A percentile compares a stretch with the other conserved stretches of the same genome.
These are phyloP conservation scores for Haplosporangium gracile DNA, from an alignment of 192 early-diverging fungal species.

Conservation along the genomic window DNA sequence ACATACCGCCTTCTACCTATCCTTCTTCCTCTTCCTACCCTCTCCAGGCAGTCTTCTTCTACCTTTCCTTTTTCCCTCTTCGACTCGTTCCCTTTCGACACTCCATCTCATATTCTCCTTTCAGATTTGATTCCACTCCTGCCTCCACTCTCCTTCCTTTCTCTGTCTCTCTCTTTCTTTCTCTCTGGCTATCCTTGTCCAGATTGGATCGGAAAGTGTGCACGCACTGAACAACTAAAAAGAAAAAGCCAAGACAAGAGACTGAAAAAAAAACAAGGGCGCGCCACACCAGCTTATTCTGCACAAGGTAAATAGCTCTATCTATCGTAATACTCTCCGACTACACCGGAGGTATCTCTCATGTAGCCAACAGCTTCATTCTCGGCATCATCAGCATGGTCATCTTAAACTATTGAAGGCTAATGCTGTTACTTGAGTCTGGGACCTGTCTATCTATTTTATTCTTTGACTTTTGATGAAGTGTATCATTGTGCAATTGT, in stretches of 20 bases:
- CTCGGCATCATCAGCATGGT: not conserved
- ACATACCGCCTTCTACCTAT: not conserved
- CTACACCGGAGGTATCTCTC: not conserved
- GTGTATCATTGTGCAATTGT: too few species aligned
- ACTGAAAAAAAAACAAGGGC: not conserved
- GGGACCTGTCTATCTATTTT: too few species aligned
- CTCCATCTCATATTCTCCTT: not conserved
- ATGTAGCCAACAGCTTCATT: not conserved
- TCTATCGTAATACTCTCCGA: not conserved
- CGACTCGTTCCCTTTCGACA: not conserved
- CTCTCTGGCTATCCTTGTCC: not conserved
- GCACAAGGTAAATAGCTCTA: not conserved
- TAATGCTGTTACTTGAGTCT: too few species aligned
- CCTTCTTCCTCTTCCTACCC: not conserved
- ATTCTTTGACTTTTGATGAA: too few species aligned
- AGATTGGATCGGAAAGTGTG: slow-evolving; percentile 12
- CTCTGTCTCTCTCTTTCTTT: not conserved
- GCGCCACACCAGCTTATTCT: not conserved
- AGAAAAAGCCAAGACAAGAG: not conserved
- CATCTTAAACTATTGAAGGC: too few species aligned
- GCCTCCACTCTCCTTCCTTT: not conserved
- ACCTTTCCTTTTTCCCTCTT: not conserved
- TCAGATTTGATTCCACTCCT: not conserved
- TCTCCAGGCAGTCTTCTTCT: not conserved
- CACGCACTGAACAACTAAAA: not conserved